Base-by-base conservation (phyloP, 495 filamentous ascomycete species). In the Hyphodiscus hymeniophilus region DNA sequence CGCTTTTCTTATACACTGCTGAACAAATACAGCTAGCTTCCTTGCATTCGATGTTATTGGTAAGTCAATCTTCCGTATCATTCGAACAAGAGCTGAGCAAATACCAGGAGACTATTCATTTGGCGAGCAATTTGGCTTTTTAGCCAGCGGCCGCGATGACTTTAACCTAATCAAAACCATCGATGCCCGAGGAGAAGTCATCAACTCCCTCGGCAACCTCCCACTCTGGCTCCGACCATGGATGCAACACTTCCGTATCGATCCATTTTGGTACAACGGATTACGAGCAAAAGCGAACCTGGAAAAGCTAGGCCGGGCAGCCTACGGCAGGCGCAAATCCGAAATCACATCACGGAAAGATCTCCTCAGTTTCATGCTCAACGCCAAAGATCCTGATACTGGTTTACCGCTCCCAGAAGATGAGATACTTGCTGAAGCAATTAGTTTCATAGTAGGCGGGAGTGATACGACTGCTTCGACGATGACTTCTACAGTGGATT, bases 21-120 rank as follows among this genome's bases (percentile, higher is more conserved):
- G n/a, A 41, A 4, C 20, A 20, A 5, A 3, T 2, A 68, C 58
- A 35, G 57, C 60, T 1, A 63, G 63, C 35, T 70, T 58, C 50
- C 59, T 73, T 36, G 60, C 69, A 16, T 41, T 71, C 7, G 68
- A 72, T 45, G 52, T 71, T 28, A 71, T 73, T 47, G 58, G 59
- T 15, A 48, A 59, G 36, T 48, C 66, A 28, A 28, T 28, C 26
- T 4, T 10, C 10, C 26, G 10, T 5, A 28, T 28, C 26, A 10
- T 28, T 5, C 26, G 26, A 28, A 28, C 10, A 28, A 28, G 26
- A 7, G 61, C 67, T 16, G 68, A n/a, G 5, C 26, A 28, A 10
- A 28, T 5, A 28, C 5, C 10, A 28, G 26, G 26, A 28, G 26
- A 28, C 26, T 28, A 28, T 28, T 28, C 26, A 4, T 10, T 28